phyloP scores from a whole-genome alignment of 805 yeast species.

The Yarrowia keelungensis region DNA sequence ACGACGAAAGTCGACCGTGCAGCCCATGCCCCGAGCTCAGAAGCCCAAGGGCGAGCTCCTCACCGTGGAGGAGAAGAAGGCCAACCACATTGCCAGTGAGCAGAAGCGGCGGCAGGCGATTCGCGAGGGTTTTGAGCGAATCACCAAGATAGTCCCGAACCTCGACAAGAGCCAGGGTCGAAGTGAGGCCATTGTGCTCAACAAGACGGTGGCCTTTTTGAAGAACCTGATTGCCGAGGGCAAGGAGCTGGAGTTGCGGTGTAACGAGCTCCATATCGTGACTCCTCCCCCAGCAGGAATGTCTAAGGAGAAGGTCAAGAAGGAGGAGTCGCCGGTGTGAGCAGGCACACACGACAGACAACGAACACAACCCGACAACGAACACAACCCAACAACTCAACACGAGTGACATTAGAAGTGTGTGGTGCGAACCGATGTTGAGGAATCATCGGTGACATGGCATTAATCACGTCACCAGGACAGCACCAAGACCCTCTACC shows the following conservation, averaged over 20 bases:
- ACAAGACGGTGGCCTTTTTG: constrained; percentile 53
- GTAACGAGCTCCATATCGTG: constrained; percentile 27
- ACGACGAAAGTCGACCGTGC: constrained; percentile 7
- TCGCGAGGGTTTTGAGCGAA: constrained; percentile 76
- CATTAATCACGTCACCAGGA: no score
- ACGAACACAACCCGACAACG: no score
- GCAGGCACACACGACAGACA: not conserved
- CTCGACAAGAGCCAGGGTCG: constrained; percentile 73
- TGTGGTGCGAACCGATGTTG: no score
- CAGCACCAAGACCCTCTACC: no score
- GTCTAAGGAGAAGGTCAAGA: constrained; percentile 29
- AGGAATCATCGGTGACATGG: no score
- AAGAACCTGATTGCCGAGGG: constrained; percentile 48
- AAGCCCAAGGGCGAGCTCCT: constrained; percentile 43
- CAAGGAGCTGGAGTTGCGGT: constrained; percentile 42
- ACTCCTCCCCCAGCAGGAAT: constrained; percentile 30
- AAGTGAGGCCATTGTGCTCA: constrained; percentile 77
- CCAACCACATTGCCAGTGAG: constrained; percentile 83
- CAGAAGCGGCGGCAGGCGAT: constrained; percentile 87
- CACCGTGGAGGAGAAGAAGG: constrained; percentile 53
- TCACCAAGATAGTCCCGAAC: constrained; percentile 78
- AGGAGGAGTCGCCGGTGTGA: constrained; percentile 19
- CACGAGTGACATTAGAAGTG: no score
- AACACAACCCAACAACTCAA: no score
- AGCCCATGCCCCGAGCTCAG: constrained; percentile 39